These are phyloP conservation scores for Apiospora arundinis DNA, from an alignment of 2,329 filamentous ascomycete species.

Conservation along the genomic window DNA sequence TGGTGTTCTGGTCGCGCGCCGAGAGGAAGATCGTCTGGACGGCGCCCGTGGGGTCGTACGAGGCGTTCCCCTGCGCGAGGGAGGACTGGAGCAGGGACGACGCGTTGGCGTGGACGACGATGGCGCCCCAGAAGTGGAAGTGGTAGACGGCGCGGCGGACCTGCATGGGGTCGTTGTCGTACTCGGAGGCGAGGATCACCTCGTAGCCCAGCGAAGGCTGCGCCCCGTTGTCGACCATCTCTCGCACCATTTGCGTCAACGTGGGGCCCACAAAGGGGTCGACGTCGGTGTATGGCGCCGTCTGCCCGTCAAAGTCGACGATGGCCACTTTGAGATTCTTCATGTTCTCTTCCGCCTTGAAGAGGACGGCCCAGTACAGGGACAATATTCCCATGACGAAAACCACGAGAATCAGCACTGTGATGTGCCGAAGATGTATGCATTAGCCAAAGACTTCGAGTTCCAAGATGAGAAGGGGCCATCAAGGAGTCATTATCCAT, in stretches of 20 bases:
- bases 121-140: conserved; percentile 63
- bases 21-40: conserved; percentile 62
- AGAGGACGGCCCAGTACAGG: conserved; percentile 67
- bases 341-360: conserved; percentile 54
- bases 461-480: neutral
- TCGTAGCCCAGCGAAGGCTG: conserved; percentile 55
- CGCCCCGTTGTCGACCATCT: conserved; percentile 46
- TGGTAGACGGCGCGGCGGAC: conserved; percentile 66
- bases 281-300: conserved; percentile 55
- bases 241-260: conserved; percentile 52
- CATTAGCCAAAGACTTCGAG: neutral
- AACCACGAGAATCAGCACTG: conserved; percentile 56
- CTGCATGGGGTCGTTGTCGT: conserved; percentile 59
- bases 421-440: neutral
- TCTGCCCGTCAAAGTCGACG: conserved; percentile 67
- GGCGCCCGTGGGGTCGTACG: conserved; percentile 65
- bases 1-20: conserved; percentile 62
- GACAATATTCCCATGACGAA: conserved; percentile 64
- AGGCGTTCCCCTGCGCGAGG: conserved; percentile 58
- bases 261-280: conserved; percentile 62
- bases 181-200: conserved; percentile 54
- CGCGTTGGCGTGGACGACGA: conserved; percentile 68
- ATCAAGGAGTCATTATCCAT: neutral
- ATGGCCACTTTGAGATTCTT: conserved; percentile 59
- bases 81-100: conserved; percentile 63